Base-by-base conservation (phyloP, 1,284 basidiomycete species). In the Cutaneotrichosporon sp. region DNA sequence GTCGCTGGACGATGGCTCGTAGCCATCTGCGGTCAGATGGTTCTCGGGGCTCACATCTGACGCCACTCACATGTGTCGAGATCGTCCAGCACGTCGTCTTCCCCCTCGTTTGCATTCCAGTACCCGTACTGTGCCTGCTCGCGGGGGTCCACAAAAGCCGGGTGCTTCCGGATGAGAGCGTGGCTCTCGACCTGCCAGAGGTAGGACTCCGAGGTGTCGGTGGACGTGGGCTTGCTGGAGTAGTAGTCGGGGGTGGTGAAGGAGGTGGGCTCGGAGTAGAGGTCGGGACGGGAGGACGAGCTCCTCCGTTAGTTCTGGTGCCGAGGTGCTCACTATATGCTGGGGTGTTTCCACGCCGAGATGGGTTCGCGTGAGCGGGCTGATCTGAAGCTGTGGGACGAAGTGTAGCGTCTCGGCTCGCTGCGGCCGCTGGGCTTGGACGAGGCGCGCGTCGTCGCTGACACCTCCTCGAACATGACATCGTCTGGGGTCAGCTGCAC, bases 401-500 rank as follows among this genome's bases (percentile, higher is more conserved):
- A 18, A 27, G 24, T 29, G 11, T n/a, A 29, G 14, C 47, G 16
- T 27, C 27, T 25, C 47, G 47, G 16, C 25, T 50, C 47, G 25
- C 27, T 11, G 8, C 14, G 25, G 7, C 25, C 13, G 13, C 4
- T 50, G 7, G 47, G 25, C 16, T 31, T n/a, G 16, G 47, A 42
- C 3, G 38, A 50, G 20, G 45, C 13, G 13, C 47, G 47, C 14
- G 47, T 29, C 47, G 47, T 29, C 25, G 24, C 27, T 10, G 47
- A 50, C 7, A 50, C 27, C 27, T 50, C 47, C 16, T 31, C 27
- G 47, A 50, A 50, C 24, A 31, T 8, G 25, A 31, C 8, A 20
- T 50, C 47, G 25, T 50, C 47, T 50, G 8, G 14, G 31, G 47
- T 50, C 27, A 50, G 47, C 47, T 29, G 18, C n/a, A n/a, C n/a